Evolutionary conservation across 306 rosid species (phyloP), one percentile per base, ranked within the genome.

Genomic region (Vachellia pachyceras): DNA sequence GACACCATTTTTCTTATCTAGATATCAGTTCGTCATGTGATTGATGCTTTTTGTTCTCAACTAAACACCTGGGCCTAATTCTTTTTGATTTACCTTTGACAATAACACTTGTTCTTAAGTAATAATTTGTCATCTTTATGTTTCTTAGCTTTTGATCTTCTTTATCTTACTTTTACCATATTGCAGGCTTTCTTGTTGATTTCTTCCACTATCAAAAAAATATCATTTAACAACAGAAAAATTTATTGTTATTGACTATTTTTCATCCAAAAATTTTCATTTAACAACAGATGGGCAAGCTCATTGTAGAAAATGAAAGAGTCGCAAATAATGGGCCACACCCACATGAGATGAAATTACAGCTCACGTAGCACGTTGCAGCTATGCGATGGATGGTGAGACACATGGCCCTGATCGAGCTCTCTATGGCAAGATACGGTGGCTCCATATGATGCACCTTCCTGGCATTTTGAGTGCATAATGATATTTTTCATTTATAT

Each of bases 341-440:
- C n/a, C n/a, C n/a, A n/a, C 1, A 22, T 3, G 74, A 22, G n/a
- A 5, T 69, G 54, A 69, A 6, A 42, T 44, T 41, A 69, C 74
- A 69, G 54, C 74, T 69, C 74, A 20, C 74, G 10, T 11, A 20
- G 47, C 74, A n/a, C n/a, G n/a, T n/a, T n/a, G n/a, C n/a, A n/a
- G n/a, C n/a, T n/a, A n/a, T n/a, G n/a, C n/a, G n/a, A n/a, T n/a
- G n/a, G n/a, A n/a, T n/a, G n/a, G n/a, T n/a, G n/a, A n/a, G n/a
- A n/a, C n/a, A n/a, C n/a, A n/a, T n/a, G n/a, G n/a, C n/a, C n/a
- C n/a, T n/a, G n/a, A n/a, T n/a, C n/a, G n/a, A n/a, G n/a, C n/a
- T n/a, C n/a, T n/a, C n/a, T n/a, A n/a, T n/a, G n/a, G n/a, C n/a
- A n/a, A n/a, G n/a, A n/a, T n/a, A n/a, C n/a, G 73, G 52, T 10